Percentiles rank a stretch among this genome's conserved stretches.
Evolutionary conservation across 2,329 filamentous ascomycete genomes (phyloP).

Genomic region (Pseudogymnoascus sp.): DNA sequence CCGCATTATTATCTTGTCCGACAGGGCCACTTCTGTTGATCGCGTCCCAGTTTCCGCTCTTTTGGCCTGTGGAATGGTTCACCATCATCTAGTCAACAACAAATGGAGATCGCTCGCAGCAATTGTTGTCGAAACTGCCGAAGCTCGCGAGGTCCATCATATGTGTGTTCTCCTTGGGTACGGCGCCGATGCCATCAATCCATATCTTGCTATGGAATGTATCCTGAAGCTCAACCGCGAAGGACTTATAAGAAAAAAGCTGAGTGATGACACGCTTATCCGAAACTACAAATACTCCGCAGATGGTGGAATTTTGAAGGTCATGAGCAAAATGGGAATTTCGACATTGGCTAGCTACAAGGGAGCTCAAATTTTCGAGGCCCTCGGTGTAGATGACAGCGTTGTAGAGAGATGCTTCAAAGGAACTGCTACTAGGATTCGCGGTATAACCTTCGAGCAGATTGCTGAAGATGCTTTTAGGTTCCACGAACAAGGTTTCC

Average conservation of each 20-base stretch:
- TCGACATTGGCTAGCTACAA: constrained; percentile 95
- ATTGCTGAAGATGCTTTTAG: constrained; percentile 93
- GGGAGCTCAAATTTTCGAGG: constrained; percentile 95
- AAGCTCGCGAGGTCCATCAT: constrained; percentile 95
- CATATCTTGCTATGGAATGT: constrained; percentile 91
- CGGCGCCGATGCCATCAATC: constrained; percentile 88
- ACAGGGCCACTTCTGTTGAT: constrained; percentile 74
- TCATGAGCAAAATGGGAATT: constrained; percentile 99
- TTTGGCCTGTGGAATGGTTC: constrained; percentile 84
- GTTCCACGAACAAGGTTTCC: constrained; percentile 89
- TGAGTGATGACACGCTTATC: constrained; percentile 73
- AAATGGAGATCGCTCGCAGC: constrained; percentile 89
- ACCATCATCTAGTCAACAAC: constrained; percentile 91
- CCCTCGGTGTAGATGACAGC: constrained; percentile 82
- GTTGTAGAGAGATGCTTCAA: constrained; percentile 93
- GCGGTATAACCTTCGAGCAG: constrained; percentile 85
- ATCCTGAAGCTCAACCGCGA: constrained; percentile 95
- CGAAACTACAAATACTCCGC: constrained; percentile 96
- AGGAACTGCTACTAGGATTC: constrained; percentile 88
- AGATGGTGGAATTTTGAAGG: constrained; percentile 92
- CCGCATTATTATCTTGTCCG: constrained; percentile 81
- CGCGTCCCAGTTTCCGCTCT: constrained; percentile 80
- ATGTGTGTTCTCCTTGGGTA: constrained; percentile 98
- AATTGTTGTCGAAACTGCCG: constrained; percentile 82
- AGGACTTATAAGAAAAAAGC: constrained; percentile 82